Evolutionary conservation across 441 rosid genomes (phyloP).

Genomic region (Erysimum cheiri): DNA sequence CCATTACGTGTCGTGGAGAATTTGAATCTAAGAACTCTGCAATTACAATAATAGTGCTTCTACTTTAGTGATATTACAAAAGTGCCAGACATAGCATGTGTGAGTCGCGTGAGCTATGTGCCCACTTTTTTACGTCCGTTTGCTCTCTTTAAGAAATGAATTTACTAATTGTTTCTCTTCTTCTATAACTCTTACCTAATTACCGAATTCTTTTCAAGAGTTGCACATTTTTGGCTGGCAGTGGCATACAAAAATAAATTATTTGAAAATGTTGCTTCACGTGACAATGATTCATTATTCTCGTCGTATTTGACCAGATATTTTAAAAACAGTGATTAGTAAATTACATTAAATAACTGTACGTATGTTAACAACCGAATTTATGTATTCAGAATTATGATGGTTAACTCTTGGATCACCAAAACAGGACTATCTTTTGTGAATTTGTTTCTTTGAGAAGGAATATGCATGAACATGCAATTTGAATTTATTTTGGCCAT

Average conservation of each 20-base stretch:
- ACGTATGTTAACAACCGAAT: too few species aligned
- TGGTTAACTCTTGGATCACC: slow-evolving; percentile 35
- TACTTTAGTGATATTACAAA: slow-evolving; percentile 29
- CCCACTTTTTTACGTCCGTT: slow-evolving; percentile 15
- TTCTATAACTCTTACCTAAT: slow-evolving; percentile 8
- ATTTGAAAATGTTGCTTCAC: slow-evolving; percentile 19
- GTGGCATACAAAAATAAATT: not conserved
- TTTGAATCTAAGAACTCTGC: slow-evolving; percentile 18
- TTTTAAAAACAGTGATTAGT: slow-evolving; percentile 4
- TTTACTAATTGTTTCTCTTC: not conserved
- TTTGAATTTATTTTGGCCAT: slow-evolving; percentile 36
- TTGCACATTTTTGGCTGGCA: slow-evolving; percentile 13
- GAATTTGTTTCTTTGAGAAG: not conserved
- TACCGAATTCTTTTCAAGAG: not conserved
- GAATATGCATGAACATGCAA: slow-evolving; percentile 19
- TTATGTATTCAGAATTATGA: not conserved
- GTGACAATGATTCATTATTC: slow-evolving; percentile 31
- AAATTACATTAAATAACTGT: too few species aligned
- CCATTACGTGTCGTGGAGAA: slow-evolving; percentile 18
- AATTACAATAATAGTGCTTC: slow-evolving; percentile 23
- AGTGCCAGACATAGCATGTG: slow-evolving; percentile 37
- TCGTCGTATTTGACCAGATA: slow-evolving; percentile 14
- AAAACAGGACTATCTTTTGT: slow-evolving; percentile 1
- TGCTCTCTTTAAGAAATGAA: not conserved
- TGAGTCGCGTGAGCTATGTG: slow-evolving; percentile 37